phyloP scores from a whole-genome alignment of 371 early-diverging fungal species.

The Blakeslea trispora region DNA sequence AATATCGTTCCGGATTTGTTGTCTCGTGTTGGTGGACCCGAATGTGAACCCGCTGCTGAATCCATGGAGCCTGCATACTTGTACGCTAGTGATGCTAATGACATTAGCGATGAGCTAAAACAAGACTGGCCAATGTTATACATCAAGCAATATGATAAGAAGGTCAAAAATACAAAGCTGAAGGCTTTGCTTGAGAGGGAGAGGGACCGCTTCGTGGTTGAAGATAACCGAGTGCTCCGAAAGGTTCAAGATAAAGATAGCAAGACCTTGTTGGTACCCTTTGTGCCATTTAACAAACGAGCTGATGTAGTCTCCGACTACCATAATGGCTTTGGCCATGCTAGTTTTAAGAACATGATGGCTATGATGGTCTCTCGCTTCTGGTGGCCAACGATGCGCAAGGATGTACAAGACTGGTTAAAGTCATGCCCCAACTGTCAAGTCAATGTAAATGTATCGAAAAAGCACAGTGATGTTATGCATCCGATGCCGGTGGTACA shows the following conservation, averaged over 20 bases:
- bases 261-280: too few relatives aligned
- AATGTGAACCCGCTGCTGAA: neutral
- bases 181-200: too few relatives aligned
- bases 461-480: neutral
- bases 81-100: slow-evolving; percentile 4
- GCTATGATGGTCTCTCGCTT: slow-evolving; percentile 1
- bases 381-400: slow-evolving; percentile 29
- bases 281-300: slow-evolving; percentile 7
- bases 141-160: too few relatives aligned
- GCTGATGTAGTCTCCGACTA: slow-evolving; percentile 6
- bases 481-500: neutral
- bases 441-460: neutral
- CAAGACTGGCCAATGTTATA: too few relatives aligned
- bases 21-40: slow-evolving; percentile 12
- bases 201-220: too few relatives aligned
- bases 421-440: slow-evolving; percentile 13
- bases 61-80: slow-evolving; percentile 22
- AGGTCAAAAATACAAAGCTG: too few relatives aligned
- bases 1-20: slow-evolving; percentile 24
- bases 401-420: slow-evolving; percentile 15
- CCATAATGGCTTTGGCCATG: slow-evolving; percentile 14
- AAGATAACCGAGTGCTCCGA: too few relatives aligned
- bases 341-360: slow-evolving; percentile 1
- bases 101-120: neutral
- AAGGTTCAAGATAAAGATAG: too few relatives aligned